These are phyloP conservation scores for Pezicula carpinea DNA, from an alignment of 2,329 filamentous ascomycete species.

Conservation along the genomic window DNA sequence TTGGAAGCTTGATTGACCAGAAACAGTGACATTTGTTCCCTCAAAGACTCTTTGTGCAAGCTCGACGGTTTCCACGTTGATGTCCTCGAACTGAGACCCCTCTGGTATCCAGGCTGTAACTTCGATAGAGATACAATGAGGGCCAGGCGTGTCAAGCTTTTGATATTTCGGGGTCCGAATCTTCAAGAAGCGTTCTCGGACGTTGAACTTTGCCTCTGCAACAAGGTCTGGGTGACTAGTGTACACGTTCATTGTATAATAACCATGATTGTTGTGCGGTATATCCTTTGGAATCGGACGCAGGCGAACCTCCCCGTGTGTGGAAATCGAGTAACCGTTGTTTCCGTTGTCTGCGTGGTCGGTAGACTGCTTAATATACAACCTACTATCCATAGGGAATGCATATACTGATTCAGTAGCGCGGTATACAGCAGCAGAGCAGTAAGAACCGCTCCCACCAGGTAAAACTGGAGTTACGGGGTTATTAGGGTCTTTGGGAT, in stretches of 20 bases:
- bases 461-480: neutral
- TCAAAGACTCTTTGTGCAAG: conserved; percentile 19
- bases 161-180: conserved; percentile 22
- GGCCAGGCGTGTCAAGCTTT: conserved; percentile 1
- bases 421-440: conserved; percentile 13
- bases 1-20: conserved; percentile 13
- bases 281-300: conserved; percentile 15
- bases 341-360: conserved; percentile 10
- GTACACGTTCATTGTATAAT: conserved; percentile 20
- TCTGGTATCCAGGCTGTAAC: conserved; percentile 28
- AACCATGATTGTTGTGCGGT: conserved; percentile 13
- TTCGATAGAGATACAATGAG: conserved; percentile 24
- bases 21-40: conserved; percentile 21
- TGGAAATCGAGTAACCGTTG: conserved; percentile 7
- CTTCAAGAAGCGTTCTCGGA: conserved; percentile 13
- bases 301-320: conserved; percentile 22
- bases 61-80: conserved; percentile 17
- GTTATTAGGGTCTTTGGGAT: neutral
- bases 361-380: conserved; percentile 16
- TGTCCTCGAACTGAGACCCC: conserved; percentile 15
- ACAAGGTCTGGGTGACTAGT: conserved; percentile 19
- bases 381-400: conserved; percentile 13
- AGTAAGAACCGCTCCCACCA: conserved; percentile 16
- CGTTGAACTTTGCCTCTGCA: conserved; percentile 17
- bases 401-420: conserved; percentile 15